A percentile compares a stretch with the other conserved stretches of the same genome.
phyloP scores from a whole-genome alignment of 2,329 filamentous ascomycete genomes.

The Aspergillus ochraceoroseus region DNA sequence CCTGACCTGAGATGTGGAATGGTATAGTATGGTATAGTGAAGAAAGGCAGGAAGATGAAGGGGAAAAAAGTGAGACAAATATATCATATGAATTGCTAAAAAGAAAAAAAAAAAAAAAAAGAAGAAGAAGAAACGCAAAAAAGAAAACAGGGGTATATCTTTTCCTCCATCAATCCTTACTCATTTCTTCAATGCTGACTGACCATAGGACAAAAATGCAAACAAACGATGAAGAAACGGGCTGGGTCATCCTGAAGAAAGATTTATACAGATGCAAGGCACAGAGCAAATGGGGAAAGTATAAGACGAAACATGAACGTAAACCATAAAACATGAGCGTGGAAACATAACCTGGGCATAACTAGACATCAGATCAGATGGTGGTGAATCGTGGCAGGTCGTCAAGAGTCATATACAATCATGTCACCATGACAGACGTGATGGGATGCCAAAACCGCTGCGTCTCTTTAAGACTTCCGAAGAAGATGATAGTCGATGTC shows the following conservation, averaged over 20 bases:
- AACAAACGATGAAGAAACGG: constrained; percentile 15
- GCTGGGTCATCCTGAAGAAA: constrained; percentile 15
- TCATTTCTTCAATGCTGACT: constrained; percentile 18
- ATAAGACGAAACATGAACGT: constrained; percentile 10
- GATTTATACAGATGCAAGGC: constrained; percentile 18
- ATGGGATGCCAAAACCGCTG: constrained; percentile 22
- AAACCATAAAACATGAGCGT: constrained; percentile 13
- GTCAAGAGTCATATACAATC: constrained; percentile 28
- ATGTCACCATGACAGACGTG: constrained; percentile 26
- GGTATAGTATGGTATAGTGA: too few relatives aligned
- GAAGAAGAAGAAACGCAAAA: constrained; percentile 10
- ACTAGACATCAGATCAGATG: constrained; percentile 16
- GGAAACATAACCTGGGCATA: too few relatives aligned
- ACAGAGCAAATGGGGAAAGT: constrained; percentile 1
- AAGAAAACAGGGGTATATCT: constrained; percentile 21
- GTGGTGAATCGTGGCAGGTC: constrained; percentile 24
- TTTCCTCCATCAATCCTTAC: constrained; percentile 19
- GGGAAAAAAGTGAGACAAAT: constrained; percentile 1
- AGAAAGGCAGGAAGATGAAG: background rate
- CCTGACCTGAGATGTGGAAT: too few relatives aligned
- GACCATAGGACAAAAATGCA: constrained; percentile 13
- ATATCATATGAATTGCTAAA: constrained; percentile 1
- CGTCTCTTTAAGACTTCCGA: constrained; percentile 16
- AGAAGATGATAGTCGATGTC: constrained; percentile 16
- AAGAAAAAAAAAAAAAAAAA: constrained; percentile 1